Conservation (phyloP, 1,284 basidiomycete species). For the Sphagnurus paluster region DNA sequence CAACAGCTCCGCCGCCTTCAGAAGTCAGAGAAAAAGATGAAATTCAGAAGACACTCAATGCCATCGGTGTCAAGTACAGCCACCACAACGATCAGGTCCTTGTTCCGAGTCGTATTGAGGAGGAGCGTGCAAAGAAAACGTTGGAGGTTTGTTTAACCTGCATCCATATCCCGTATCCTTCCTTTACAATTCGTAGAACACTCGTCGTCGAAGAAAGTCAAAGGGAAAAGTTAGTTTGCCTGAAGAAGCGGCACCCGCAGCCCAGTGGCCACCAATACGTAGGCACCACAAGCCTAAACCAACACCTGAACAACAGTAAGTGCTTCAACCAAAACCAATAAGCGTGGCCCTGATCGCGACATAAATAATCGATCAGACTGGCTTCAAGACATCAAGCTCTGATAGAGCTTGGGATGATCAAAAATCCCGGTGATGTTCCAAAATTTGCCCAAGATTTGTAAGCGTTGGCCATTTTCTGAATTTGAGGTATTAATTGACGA, state of each 20-base stretch:
- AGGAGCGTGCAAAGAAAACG: constrained; percentile 53
- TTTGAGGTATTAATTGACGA: constrained; percentile 10
- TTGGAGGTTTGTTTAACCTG: constrained; percentile 42
- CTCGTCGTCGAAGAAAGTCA: constrained; percentile 14
- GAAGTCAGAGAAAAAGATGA: constrained; percentile 38
- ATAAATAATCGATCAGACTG: constrained; percentile 40
- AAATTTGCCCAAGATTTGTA: constrained; percentile 65
- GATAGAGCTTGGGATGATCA: constrained; percentile 58
- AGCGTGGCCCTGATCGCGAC: constrained; percentile 6
- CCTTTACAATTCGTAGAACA: constrained; percentile 12
- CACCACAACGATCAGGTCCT: constrained; percentile 74
- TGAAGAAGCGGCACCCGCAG: constrained; percentile 32
- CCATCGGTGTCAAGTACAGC: constrained; percentile 64
- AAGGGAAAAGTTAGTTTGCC: constrained; percentile 10
- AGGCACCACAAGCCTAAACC: constrained; percentile 53
- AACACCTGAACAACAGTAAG: constrained; percentile 54
- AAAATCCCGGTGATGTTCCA: constrained; percentile 46
- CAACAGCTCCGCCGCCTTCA: constrained; percentile 30
- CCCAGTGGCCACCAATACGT: constrained; percentile 65
- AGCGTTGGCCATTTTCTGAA: constrained; percentile 25
- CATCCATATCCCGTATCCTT: background rate
- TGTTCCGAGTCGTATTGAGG: constrained; percentile 66
- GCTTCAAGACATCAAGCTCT: constrained; percentile 55
- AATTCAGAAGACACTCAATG: constrained; percentile 57
- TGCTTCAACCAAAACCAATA: constrained; percentile 8